phyloP scores from a whole-genome alignment of 805 yeast genomes.

The Candida odintsovae region DNA sequence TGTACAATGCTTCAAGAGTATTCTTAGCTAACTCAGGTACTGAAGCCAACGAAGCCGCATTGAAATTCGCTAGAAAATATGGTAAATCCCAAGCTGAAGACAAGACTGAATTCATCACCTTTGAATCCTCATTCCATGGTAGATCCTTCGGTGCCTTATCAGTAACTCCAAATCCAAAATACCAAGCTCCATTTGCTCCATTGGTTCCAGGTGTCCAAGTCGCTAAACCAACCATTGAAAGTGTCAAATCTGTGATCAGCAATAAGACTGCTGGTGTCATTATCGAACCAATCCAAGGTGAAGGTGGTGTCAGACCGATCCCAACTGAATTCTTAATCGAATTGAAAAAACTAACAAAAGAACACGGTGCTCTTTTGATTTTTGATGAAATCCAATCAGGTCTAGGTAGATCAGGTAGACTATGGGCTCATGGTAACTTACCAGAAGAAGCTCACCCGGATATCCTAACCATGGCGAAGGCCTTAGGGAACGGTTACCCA shows the following conservation, averaged over 20 bases:
- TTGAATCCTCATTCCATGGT: constrained; percentile 89
- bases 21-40: constrained; percentile 69
- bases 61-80: constrained; percentile 74
- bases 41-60: constrained; percentile 76
- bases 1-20: constrained; percentile 73
- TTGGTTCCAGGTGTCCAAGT: constrained; percentile 82
- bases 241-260: constrained; percentile 44
- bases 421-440: constrained; percentile 85
- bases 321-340: constrained; percentile 56
- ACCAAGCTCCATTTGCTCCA: constrained; percentile 87
- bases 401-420: constrained; percentile 81
- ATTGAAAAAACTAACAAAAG: constrained; percentile 60
- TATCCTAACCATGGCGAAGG: constrained; percentile 90
- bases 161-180: constrained; percentile 89
- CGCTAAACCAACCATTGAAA: constrained; percentile 56
- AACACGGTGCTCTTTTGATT: constrained; percentile 69
- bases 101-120: constrained; percentile 79
- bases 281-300: constrained; percentile 97
- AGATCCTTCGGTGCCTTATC: constrained; percentile 90
- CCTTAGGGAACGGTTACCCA: constrained; percentile 95
- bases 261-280: constrained; percentile 73
- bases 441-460: constrained; percentile 89
- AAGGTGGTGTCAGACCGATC: constrained; percentile 84
- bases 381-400: constrained; percentile 98
- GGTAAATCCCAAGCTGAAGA: constrained; percentile 51